phyloP scores from a whole-genome alignment of 169 alveolate genomes.

The Theileria parva region DNA sequence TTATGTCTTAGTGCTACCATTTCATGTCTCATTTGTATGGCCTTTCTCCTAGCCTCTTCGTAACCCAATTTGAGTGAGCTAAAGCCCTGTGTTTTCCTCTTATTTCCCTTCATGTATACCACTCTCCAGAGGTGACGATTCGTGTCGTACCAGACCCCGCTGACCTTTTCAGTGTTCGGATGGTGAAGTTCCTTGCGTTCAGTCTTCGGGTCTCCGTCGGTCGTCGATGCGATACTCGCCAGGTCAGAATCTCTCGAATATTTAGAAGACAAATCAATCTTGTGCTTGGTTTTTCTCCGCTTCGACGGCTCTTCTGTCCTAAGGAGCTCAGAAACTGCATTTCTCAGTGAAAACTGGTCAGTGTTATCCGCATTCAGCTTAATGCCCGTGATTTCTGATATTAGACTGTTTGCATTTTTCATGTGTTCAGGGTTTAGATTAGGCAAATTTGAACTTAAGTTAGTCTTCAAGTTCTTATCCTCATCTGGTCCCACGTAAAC shows the following conservation, averaged over 20 bases:
- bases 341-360: not conserved
- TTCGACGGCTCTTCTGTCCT: conserved; percentile 1
- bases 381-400: conserved; percentile 35
- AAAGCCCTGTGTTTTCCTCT: conserved; percentile 67
- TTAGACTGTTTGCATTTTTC: conserved; percentile 14
- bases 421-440: not conserved
- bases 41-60: conserved; percentile 68
- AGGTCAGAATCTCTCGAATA: not conserved
- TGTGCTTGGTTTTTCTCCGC: conserved; percentile 2
- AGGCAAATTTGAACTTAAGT: not conserved
- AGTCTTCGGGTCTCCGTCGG: not conserved
- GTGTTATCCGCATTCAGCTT: conserved; percentile 8
- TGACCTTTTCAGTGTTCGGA: conserved; percentile 48
- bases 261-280: not conserved
- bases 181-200: not conserved
- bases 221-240: not conserved
- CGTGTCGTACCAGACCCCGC: conserved; percentile 72
- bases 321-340: conserved; percentile 1
- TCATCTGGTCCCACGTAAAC: not conserved
- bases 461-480: not conserved
- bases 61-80: conserved; percentile 67
- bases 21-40: conserved; percentile 62
- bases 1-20: conserved; percentile 59
- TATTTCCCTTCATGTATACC: conserved; percentile 69
- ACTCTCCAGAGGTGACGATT: conserved; percentile 70